Conservation (phyloP, 345 rosid genomes). For the Eutrema yunnanense region DNA sequence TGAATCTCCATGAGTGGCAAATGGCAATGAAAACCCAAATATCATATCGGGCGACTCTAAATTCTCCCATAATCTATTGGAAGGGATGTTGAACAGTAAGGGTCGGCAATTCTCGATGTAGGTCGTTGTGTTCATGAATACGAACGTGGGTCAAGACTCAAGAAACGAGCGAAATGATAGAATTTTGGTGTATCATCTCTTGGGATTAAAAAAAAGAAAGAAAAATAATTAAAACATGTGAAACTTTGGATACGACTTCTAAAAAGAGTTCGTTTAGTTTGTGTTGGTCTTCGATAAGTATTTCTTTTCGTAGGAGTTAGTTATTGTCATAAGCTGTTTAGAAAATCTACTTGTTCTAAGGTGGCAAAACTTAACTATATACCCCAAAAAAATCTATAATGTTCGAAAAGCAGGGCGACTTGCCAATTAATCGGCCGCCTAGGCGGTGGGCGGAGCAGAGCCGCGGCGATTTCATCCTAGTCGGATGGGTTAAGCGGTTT, state of each 20-base stretch:
- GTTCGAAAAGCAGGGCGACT: too few species aligned
- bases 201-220: not conserved
- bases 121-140: not conserved
- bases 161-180: not conserved
- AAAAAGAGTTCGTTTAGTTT: not conserved
- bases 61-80: constrained; percentile 11
- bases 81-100: not conserved
- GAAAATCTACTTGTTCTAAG: not conserved
- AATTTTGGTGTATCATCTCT: not conserved
- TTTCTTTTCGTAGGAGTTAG: not conserved
- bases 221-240: not conserved
- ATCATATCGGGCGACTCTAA: not conserved
- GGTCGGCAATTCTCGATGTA: not conserved
- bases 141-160: too few species aligned
- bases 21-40: constrained; percentile 17
- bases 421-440: too few species aligned
- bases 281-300: not conserved
- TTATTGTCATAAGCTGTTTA: not conserved
- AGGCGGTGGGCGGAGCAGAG: too few species aligned
- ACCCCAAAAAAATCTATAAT: too few species aligned
- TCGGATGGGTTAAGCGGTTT: too few species aligned
- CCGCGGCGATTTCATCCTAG: too few species aligned
- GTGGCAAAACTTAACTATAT: not conserved
- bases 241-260: not conserved
- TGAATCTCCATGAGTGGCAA: constrained; percentile 26